phyloP scores from a whole-genome alignment of 1,284 basidiomycete species.

The Cryptococcus amylolentus region DNA sequence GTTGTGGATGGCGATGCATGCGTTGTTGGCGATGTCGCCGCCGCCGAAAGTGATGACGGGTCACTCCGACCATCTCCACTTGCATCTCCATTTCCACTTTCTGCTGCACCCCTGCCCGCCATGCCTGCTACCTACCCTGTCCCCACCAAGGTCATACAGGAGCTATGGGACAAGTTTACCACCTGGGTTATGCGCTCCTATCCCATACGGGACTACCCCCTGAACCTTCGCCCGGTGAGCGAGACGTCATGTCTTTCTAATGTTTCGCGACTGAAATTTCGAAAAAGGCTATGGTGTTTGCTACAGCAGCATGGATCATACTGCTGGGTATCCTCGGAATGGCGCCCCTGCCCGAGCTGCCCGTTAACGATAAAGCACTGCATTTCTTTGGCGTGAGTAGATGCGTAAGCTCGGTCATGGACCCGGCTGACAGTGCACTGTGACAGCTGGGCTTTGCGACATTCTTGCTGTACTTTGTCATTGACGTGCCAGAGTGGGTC shows the following conservation, averaged over 20 bases:
- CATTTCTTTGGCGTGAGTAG: slow-evolving; percentile 48
- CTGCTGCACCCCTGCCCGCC: not conserved
- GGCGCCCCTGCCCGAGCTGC: slow-evolving; percentile 41
- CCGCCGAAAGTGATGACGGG: not conserved
- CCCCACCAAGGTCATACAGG: slow-evolving; percentile 35
- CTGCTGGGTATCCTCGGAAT: slow-evolving; percentile 46
- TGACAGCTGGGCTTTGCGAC: slow-evolving; percentile 46
- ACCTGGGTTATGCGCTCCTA: slow-evolving; percentile 34
- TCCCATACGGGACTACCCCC: slow-evolving; percentile 36
- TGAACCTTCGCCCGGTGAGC: slow-evolving; percentile 46
- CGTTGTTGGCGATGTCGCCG: too few relatives aligned
- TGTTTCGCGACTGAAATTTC: not conserved
- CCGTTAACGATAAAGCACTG: slow-evolving; percentile 48
- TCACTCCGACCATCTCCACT: not conserved
- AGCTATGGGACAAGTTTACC: slow-evolving; percentile 24
- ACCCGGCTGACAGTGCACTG: not conserved
- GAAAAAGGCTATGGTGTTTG: slow-evolving; percentile 36
- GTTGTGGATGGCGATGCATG: too few relatives aligned
- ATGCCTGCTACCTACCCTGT: slow-evolving; percentile 31
- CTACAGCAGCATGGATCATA: slow-evolving; percentile 44
- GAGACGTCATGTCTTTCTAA: not conserved
- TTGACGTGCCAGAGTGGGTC: slow-evolving; percentile 48
- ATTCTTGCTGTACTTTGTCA: slow-evolving; percentile 45
- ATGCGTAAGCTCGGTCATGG: not conserved
- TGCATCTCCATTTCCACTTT: not conserved